Conservation (phyloP, 192 early-diverging fungal genomes). For the Umbelopsis sp. region DNA sequence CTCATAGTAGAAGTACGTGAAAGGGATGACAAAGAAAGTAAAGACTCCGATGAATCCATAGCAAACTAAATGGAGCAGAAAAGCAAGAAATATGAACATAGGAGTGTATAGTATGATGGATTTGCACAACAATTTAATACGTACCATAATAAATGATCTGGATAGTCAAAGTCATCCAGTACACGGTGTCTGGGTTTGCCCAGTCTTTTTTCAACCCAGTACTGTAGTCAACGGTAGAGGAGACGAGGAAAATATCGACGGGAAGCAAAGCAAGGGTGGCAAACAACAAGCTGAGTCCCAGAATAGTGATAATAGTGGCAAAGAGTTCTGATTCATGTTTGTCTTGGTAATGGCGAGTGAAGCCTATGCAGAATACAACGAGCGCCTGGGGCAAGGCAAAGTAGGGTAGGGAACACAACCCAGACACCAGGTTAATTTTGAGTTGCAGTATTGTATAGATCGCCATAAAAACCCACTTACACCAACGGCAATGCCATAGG, state of each 20-base stretch:
- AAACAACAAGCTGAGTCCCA: constrained; percentile 48
- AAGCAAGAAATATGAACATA: neutral
- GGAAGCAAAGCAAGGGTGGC: constrained; percentile 53
- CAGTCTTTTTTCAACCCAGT: constrained; percentile 59
- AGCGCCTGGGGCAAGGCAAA: constrained; percentile 34
- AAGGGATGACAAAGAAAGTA: constrained; percentile 54
- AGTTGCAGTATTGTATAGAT: neutral
- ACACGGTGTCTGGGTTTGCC: constrained; percentile 54
- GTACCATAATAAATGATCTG: constrained; percentile 53
- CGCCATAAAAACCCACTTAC: constrained; percentile 27
- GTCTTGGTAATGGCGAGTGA: constrained; percentile 56
- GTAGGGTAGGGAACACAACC: neutral
- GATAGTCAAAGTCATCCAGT: constrained; percentile 40
- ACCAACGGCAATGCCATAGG: constrained; percentile 45
- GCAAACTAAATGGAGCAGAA: constrained; percentile 33
- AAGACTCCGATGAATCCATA: constrained; percentile 53
- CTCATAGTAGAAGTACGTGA: constrained; percentile 66
- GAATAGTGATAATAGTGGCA: constrained; percentile 52
- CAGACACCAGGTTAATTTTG: constrained; percentile 8
- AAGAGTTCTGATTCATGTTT: constrained; percentile 49
- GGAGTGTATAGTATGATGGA: too few species aligned
- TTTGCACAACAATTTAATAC: too few species aligned
- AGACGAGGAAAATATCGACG: constrained; percentile 62
- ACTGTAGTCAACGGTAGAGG: constrained; percentile 46
- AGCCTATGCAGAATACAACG: constrained; percentile 47